Evolutionary conservation across 352 stramenopile species (phyloP).

Genomic region (Chrysophaeum taylorii): DNA sequence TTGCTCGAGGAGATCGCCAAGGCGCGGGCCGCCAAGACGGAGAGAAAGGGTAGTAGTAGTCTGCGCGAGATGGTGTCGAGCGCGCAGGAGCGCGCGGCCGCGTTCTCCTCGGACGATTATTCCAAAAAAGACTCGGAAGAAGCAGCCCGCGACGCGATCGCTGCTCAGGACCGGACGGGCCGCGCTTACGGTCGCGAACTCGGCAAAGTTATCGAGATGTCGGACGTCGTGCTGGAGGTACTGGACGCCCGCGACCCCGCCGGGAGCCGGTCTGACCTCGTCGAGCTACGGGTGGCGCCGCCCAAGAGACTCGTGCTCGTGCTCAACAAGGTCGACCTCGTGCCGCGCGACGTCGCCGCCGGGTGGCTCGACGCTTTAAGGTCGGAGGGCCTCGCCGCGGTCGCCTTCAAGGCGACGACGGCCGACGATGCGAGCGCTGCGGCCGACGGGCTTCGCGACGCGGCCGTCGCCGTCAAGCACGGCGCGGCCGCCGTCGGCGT

Average conservation of each 20-base stretch:
- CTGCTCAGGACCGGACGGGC: slow-evolving; percentile 39
- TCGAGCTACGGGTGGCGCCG: slow-evolving; percentile 83
- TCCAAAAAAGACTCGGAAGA: not conserved
- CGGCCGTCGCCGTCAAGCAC: slow-evolving; percentile 32
- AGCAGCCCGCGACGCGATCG: not conserved
- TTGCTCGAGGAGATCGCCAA: slow-evolving; percentile 46
- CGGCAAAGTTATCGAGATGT: slow-evolving; percentile 88
- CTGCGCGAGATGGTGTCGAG: not conserved
- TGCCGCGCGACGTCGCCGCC: slow-evolving; percentile 85
- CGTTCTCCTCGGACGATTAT: not conserved
- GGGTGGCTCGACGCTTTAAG: slow-evolving; percentile 85
- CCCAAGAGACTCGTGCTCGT: slow-evolving; percentile 94
- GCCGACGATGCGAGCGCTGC: slow-evolving; percentile 50
- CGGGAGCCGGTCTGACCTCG: slow-evolving; percentile 73
- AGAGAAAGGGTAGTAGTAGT: no score
- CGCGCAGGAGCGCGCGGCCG: not conserved
- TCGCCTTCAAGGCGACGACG: slow-evolving; percentile 93
- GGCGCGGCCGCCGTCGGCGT: slow-evolving; percentile 72
- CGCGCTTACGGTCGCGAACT: slow-evolving; percentile 88
- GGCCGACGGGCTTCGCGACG: slow-evolving; percentile 23
- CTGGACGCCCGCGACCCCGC: slow-evolving; percentile 93
- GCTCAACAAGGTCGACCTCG: slow-evolving; percentile 97
- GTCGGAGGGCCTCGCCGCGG: slow-evolving; percentile 76
- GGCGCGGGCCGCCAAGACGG: no score
- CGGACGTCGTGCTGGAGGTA: slow-evolving; percentile 92